phyloP scores from a whole-genome alignment of 345 rosid species.

The Citrus reticulata region DNA sequence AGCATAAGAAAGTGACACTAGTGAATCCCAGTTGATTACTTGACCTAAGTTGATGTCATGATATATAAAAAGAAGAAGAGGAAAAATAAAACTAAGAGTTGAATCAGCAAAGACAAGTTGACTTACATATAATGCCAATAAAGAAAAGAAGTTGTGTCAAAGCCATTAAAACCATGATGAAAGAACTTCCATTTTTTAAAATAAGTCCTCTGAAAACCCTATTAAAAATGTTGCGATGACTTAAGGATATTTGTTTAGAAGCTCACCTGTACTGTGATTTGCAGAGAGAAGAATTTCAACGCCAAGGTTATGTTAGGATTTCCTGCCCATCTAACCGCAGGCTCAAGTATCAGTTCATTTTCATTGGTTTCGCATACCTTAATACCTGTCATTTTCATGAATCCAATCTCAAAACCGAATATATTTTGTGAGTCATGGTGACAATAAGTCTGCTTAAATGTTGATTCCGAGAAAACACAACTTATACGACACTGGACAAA shows the following conservation, averaged over 20 bases:
- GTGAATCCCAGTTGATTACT: neutral
- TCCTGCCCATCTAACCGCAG: constrained; percentile 46
- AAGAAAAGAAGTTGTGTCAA: neutral
- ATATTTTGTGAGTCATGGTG: neutral
- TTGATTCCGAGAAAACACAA: neutral
- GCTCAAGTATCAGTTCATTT: constrained; percentile 42
- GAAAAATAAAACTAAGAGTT: neutral
- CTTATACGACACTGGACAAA: neutral
- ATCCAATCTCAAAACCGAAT: neutral
- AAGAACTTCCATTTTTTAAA: neutral
- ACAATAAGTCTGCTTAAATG: neutral
- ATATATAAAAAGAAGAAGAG: no score
- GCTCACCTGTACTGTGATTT: constrained; percentile 41
- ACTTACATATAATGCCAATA: neutral
- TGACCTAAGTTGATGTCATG: neutral
- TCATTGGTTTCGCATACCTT: constrained; percentile 41
- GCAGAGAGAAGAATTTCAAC: constrained; percentile 27
- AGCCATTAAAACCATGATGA: neutral
- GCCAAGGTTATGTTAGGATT: constrained; percentile 45
- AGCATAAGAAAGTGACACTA: neutral
- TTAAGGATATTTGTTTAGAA: neutral
- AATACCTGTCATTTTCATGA: constrained; percentile 30
- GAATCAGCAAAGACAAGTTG: neutral
- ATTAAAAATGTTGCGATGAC: neutral
- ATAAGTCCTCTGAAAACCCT: neutral